Conservation (phyloP, 768 basidiomycete species). For the Lentinus brumalis region DNA sequence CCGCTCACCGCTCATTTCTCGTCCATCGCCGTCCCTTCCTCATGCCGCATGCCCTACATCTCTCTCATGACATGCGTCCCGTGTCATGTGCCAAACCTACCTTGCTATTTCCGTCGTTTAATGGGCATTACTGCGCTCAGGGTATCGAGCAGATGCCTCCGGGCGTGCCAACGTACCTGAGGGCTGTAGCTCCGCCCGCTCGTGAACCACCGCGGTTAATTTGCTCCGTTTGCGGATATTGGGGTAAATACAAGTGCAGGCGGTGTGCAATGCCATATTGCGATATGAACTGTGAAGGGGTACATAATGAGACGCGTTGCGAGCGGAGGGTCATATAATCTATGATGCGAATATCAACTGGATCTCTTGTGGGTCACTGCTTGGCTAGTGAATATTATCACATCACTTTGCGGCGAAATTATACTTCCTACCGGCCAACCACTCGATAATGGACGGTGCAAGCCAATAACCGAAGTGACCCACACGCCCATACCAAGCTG, state of each 20-base stretch:
- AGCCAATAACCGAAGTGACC: constrained; percentile 68
- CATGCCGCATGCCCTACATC: neutral
- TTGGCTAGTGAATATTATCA: neutral
- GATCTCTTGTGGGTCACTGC: no score
- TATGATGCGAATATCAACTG: neutral
- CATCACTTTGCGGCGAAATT: constrained; percentile 40
- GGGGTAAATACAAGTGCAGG: constrained; percentile 77
- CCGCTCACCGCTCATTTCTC: neutral
- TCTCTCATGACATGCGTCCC: neutral
- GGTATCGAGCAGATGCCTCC: constrained; percentile 57
- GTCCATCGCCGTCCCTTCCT: neutral
- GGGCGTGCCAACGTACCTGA: constrained; percentile 68
- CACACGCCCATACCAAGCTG: constrained; percentile 42
- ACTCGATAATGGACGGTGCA: constrained; percentile 58
- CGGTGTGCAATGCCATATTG: constrained; percentile 80
- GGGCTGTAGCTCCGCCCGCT: constrained; percentile 60
- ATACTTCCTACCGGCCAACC: constrained; percentile 64
- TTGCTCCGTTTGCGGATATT: constrained; percentile 88
- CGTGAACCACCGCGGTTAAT: constrained; percentile 67
- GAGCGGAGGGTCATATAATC: constrained; percentile 65
- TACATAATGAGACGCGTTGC: constrained; percentile 81
- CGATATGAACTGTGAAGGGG: constrained; percentile 66
- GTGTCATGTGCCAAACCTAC: neutral
- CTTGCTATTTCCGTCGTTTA: neutral
- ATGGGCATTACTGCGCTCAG: constrained; percentile 36